Conservation (phyloP, 2,329 filamentous ascomycete species). For the Fusarium longipes region DNA sequence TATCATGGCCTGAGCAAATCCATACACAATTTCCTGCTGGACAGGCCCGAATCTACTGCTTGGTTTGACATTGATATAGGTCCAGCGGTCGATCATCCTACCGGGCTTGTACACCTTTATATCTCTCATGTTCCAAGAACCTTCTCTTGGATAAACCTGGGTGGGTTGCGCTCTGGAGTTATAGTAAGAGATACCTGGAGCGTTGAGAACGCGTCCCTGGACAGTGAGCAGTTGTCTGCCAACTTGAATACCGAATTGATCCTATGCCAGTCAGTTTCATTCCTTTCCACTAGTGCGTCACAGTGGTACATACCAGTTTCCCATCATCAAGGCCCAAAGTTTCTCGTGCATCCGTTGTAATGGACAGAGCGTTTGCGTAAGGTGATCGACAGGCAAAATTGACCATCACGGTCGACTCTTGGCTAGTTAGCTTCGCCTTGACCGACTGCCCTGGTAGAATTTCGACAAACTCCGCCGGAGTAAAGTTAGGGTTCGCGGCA, state of each 20-base stretch:
- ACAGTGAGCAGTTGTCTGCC: slow-evolving; percentile 75
- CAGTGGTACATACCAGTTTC: slow-evolving; percentile 47
- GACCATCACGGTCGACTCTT: slow-evolving; percentile 77
- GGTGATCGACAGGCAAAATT: slow-evolving; percentile 76
- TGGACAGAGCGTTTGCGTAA: slow-evolving; percentile 72
- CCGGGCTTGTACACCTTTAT: slow-evolving; percentile 67
- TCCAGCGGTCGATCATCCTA: slow-evolving; percentile 60
- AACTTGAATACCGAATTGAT: slow-evolving; percentile 72
- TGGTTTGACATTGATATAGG: slow-evolving; percentile 57
- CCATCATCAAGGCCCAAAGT: slow-evolving; percentile 68
- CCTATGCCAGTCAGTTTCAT: slow-evolving; percentile 27
- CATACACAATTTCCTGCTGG: slow-evolving; percentile 38
- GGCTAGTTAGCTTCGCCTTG: slow-evolving; percentile 66
- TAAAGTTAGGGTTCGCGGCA: slow-evolving; percentile 66
- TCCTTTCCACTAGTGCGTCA: neutral
- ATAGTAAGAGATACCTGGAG: slow-evolving; percentile 72
- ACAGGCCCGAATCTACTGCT: slow-evolving; percentile 17
- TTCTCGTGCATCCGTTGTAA: slow-evolving; percentile 66
- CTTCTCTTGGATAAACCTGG: slow-evolving; percentile 56
- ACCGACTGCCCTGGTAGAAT: slow-evolving; percentile 74
- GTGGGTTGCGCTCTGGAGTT: slow-evolving; percentile 35
- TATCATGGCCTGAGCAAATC: slow-evolving; percentile 54
- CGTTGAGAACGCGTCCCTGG: slow-evolving; percentile 72
- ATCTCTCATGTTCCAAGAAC: slow-evolving; percentile 75
- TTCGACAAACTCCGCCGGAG: slow-evolving; percentile 74